Base-by-base conservation (phyloP, 139 green algal species). In the Spirogloea muscicola region DNA sequence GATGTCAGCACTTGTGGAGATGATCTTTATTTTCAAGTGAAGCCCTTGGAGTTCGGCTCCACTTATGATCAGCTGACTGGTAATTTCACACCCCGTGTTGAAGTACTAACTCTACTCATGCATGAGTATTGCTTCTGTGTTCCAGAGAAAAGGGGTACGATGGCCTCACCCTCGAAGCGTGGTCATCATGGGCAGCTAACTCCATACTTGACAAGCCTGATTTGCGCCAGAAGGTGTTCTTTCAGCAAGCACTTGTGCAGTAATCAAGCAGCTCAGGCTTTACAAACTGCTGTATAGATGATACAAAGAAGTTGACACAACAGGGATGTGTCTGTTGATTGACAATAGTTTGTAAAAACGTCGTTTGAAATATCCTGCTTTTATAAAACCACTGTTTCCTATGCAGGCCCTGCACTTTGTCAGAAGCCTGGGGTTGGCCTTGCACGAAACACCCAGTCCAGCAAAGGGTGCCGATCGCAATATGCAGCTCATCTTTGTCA, bases 121-220 rank as follows among this genome's bases (percentile, higher is more conserved):
- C 16, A 52, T 52, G 57, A 55, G 46, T 55, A 21, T 55, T 55
- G 38, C 7, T 38, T 31, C 37, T 33, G 18, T 7, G 6, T 62
- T 5, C 33, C 59, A 68, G 59, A 38, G 46, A 38, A 4, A 68
- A 31, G 59, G 72, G 41, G 4, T 76, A 61, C 21, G 76, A 83
- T 27, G 76, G 76, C 21, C 6, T 83, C 3, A 58, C 81, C 27
- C 58, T 83, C 42, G 76, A 83, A 4, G 74, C 51, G n/a, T 83
- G 76, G 76, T 36, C 41, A 7, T 18, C 31, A 18, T 83, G 76
- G 76, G 49, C 66, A 27, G 65, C 46, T 18, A 69, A 16, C 13
- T 9, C 49, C 31, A 71, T 72, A 9, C 58, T 76, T 16, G 41
- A 40, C 18, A 27, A 13, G 2, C 68, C 68, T 27, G 9, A 9